Base-by-base conservation (phyloP, 768 basidiomycete genomes). In the Pisolithus sp. region DNA sequence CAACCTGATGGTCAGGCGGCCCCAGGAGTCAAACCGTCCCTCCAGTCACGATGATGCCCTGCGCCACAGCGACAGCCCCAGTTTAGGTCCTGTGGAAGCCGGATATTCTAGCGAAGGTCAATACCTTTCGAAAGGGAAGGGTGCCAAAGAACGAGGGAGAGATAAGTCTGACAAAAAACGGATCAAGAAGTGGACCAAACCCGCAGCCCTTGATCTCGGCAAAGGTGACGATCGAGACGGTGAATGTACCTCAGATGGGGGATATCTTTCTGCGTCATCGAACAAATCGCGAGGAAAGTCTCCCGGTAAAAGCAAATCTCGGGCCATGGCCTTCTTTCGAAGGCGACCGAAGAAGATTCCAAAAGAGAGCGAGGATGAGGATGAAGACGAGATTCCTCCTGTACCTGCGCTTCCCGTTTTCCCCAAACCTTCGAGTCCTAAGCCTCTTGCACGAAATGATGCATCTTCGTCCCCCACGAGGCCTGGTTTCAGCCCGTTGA, bases 281-380 rank as follows among this genome's bases (percentile, higher is more conserved):
- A 67, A 57, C 51, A 67, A 68, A 48, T 67, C 68, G 5, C 64
- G 49, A 46, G 57, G 59, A 42, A 67, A 67, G 46, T 63, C 66
- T 0, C 38, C 65, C 7, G 42, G 62, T 44, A 67, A 53, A 20
- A 57, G 63, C 9, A 67, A 60, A 51, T 62, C 66, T 24, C 66
- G 67, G 48, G 66, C 66, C 40, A 64, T 67, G 57, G 59, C 66
- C 18, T 67, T 67, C 57, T 67, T 67, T 52, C 59, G 68, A 40
- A 63, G 68, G 28, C 60, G 63, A n/a, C 37, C 56, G 10, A 69
- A 64, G 52, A 69, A 62, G 37, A n/a, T 49, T 6, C 50, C 34
- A 18, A 56, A 48, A 40, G 56, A 38, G 40, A 67, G 66, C 39
- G 66, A 67, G 31, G 63, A 67, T n/a, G 66, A 67, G 18, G 66